Conservation (phyloP, 164 flowering plant species). For the Magnolia changhungtana region DNA sequence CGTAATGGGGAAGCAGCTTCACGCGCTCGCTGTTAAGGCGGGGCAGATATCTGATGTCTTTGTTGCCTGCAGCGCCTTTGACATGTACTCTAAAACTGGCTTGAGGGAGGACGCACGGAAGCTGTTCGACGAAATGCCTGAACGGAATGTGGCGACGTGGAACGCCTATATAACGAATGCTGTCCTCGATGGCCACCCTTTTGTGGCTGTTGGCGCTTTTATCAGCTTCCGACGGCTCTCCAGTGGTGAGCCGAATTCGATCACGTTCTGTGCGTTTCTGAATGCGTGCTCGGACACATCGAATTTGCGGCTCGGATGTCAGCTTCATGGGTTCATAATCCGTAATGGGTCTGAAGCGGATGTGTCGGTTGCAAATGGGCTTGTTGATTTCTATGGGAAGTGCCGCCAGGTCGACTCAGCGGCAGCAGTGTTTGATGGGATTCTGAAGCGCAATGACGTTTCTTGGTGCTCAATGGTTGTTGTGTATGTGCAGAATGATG, state of each 20-base stretch:
- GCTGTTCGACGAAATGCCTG: constrained; percentile 84
- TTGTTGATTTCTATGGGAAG: constrained; percentile 87
- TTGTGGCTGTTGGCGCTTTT: constrained; percentile 42
- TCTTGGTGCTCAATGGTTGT: constrained; percentile 81
- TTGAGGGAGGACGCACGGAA: constrained; percentile 40
- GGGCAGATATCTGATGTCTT: constrained; percentile 48
- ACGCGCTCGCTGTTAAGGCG: constrained; percentile 50
- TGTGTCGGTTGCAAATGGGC: constrained; percentile 63
- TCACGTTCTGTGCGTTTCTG: constrained; percentile 73
- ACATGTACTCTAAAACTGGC: constrained; percentile 66
- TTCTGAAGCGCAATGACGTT: constrained; percentile 43
- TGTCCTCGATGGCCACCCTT: constrained; percentile 44
- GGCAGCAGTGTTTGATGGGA: constrained; percentile 45
- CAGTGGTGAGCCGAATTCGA: constrained; percentile 53
- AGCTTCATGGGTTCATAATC: constrained; percentile 58
- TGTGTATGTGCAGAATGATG: constrained; percentile 61
- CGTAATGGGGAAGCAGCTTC: constrained; percentile 49
- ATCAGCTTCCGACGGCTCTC: constrained; percentile 34
- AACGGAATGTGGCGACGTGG: constrained; percentile 59
- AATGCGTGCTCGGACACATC: constrained; percentile 69
- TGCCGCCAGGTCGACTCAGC: constrained; percentile 43
- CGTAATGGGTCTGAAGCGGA: constrained; percentile 44
- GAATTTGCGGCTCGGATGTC: constrained; percentile 42
- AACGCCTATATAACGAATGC: constrained; percentile 71
- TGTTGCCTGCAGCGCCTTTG: constrained; percentile 74